Percentiles rank a stretch among this genome's conserved stretches.
Conservation (phyloP, 345 rosid species). For the Lepidium africanum region DNA sequence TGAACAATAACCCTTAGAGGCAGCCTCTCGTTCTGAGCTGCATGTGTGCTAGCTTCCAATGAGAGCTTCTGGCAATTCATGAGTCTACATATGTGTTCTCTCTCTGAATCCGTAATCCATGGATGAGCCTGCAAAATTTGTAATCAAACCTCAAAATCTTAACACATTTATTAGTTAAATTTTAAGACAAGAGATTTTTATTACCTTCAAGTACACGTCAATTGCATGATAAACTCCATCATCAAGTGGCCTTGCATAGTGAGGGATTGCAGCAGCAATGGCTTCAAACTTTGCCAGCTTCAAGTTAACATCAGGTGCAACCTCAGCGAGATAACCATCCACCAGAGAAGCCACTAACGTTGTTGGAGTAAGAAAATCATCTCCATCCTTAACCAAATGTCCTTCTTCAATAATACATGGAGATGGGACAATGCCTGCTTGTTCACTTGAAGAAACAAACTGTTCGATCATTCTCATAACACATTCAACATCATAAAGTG, state of each 20-base stretch:
- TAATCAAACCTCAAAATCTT: neutral
- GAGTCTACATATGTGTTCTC: slow-evolving; percentile 68
- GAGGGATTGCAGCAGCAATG: slow-evolving; percentile 57
- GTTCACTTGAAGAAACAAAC: slow-evolving; percentile 41
- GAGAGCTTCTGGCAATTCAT: slow-evolving; percentile 85
- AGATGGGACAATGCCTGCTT: slow-evolving; percentile 33
- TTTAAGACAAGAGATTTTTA: neutral
- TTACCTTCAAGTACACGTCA: slow-evolving; percentile 68
- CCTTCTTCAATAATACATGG: slow-evolving; percentile 40
- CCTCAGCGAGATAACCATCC: slow-evolving; percentile 64
- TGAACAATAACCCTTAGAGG: slow-evolving; percentile 75
- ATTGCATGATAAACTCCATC: slow-evolving; percentile 73
- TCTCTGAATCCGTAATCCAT: slow-evolving; percentile 69
- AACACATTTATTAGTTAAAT: neutral
- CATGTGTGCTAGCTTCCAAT: slow-evolving; percentile 77
- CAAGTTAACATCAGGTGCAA: slow-evolving; percentile 64
- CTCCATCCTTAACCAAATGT: slow-evolving; percentile 29
- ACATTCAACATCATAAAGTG: slow-evolving; percentile 58
- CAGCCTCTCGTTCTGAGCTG: slow-evolving; percentile 79
- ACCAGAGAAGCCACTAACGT: slow-evolving; percentile 52
- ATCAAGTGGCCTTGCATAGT: slow-evolving; percentile 57
- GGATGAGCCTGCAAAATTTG: slow-evolving; percentile 53
- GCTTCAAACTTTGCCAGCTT: slow-evolving; percentile 54
- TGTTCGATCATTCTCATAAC: slow-evolving; percentile 60
- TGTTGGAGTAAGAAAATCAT: slow-evolving; percentile 38